Percentiles rank a stretch among this genome's conserved stretches.
phyloP scores from a whole-genome alignment of 257 asterid species.

The Solanum lycopersicoides region DNA sequence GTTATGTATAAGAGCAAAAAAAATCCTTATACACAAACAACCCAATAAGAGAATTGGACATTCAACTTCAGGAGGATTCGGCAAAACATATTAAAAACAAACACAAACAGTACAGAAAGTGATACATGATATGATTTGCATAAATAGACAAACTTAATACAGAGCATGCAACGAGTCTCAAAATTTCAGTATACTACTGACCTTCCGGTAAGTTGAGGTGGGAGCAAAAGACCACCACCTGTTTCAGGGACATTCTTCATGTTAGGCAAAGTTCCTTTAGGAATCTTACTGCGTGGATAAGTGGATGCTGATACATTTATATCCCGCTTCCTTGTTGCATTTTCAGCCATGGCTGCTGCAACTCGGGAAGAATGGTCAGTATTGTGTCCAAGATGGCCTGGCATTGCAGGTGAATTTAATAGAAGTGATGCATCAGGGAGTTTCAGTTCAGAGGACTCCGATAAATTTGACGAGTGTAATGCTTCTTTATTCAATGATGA shows the following conservation, averaged over 20 bases:
- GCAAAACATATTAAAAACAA: not conserved
- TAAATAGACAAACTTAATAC: not conserved
- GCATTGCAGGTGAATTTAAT: slow-evolving; percentile 49
- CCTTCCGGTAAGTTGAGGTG: slow-evolving; percentile 93
- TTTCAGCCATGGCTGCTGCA: slow-evolving; percentile 80
- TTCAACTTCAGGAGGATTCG: not conserved
- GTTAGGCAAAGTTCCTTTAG: slow-evolving; percentile 54
- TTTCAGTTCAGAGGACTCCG: slow-evolving; percentile 28
- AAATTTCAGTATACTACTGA: slow-evolving; percentile 5
- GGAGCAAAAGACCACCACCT: slow-evolving; percentile 46
- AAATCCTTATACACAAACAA: not conserved
- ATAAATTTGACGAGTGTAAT: slow-evolving; percentile 12
- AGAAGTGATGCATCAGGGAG: slow-evolving; percentile 80
- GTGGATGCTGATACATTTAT: slow-evolving; percentile 24
- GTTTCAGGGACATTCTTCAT: slow-evolving; percentile 58
- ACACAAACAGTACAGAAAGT: not conserved
- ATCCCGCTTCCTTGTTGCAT: slow-evolving; percentile 62
- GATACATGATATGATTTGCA: not conserved
- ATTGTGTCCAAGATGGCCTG: slow-evolving; percentile 24
- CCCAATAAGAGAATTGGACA: not conserved
- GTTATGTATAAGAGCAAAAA: not conserved
- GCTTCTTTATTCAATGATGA: slow-evolving; percentile 16
- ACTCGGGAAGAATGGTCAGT: slow-evolving; percentile 69
- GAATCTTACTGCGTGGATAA: slow-evolving; percentile 58
- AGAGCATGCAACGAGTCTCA: not conserved